Conservation (phyloP, 2,329 filamentous ascomycete species). For the Calonectria hawksworthii region DNA sequence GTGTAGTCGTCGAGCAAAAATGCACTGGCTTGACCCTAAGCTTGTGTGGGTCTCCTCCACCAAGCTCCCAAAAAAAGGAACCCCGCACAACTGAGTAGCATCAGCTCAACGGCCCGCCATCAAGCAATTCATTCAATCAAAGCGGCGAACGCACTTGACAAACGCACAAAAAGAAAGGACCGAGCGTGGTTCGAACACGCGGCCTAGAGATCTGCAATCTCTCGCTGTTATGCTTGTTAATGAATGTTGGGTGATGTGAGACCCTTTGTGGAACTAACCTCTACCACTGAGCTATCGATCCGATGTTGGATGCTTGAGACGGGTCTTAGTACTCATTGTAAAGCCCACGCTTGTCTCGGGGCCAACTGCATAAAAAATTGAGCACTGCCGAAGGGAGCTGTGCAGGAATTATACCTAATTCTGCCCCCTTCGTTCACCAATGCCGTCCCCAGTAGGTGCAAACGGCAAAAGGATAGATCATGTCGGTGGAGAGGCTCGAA, state of each 20-base stretch:
- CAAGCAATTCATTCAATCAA: background rate
- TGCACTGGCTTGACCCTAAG: background rate
- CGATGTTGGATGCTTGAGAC: background rate
- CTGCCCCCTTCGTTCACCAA: background rate
- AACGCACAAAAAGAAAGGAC: background rate
- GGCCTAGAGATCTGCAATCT: conserved; percentile 14
- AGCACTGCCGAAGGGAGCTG: no score
- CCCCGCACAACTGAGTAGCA: background rate
- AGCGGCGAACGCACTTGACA: background rate
- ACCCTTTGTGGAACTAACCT: background rate
- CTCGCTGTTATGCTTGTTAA: background rate
- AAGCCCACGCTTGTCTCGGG: background rate
- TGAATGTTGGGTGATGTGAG: background rate
- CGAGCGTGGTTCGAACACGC: conserved; percentile 12
- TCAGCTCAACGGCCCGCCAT: background rate
- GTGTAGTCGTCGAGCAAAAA: background rate
- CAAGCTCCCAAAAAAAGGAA: background rate
- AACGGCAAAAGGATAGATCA: background rate
- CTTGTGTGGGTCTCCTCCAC: background rate
- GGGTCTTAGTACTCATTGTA: background rate
- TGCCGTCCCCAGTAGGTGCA: background rate
- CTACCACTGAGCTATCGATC: conserved; percentile 15
- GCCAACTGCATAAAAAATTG: background rate
- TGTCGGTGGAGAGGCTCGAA: conserved; percentile 28
- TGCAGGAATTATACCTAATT: background rate